A percentile compares a stretch with the other conserved stretches of the same genome.
Conservation (phyloP, 805 yeast genomes). For the Kuraishia hungarica region DNA sequence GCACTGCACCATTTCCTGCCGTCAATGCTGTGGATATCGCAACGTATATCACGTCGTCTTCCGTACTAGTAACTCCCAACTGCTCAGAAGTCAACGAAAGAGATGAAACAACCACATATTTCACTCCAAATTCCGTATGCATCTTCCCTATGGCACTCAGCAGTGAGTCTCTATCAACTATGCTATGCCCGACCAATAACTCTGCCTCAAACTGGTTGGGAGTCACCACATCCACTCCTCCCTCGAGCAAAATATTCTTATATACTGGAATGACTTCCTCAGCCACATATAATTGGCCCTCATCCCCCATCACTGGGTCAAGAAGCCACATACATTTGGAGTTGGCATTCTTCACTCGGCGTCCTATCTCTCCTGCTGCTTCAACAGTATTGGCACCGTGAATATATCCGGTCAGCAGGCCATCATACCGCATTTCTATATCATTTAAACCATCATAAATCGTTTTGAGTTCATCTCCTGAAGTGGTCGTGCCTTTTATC, state of each 20-base stretch:
- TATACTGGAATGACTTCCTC: slow-evolving; percentile 52
- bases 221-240: slow-evolving; percentile 62
- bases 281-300: slow-evolving; percentile 60
- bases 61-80: slow-evolving; percentile 7
- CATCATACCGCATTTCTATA: slow-evolving; percentile 34
- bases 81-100: slow-evolving; percentile 19
- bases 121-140: slow-evolving; percentile 40
- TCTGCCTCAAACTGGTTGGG: slow-evolving; percentile 92
- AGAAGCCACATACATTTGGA: slow-evolving; percentile 42
- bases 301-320: slow-evolving; percentile 82
- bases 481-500: slow-evolving; percentile 36
- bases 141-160: slow-evolving; percentile 36
- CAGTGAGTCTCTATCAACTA: slow-evolving; percentile 30
- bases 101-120: slow-evolving; percentile 63
- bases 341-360: slow-evolving; percentile 23
- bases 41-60: neutral
- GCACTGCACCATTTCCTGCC: neutral
- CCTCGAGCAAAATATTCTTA: slow-evolving; percentile 31
- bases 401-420: slow-evolving; percentile 59
- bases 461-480: slow-evolving; percentile 28
- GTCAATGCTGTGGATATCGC: slow-evolving; percentile 6
- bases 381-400: slow-evolving; percentile 46
- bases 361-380: slow-evolving; percentile 29
- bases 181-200: slow-evolving; percentile 40
- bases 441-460: slow-evolving; percentile 29